Evolutionary conservation across 1,284 basidiomycete species (phyloP), one percentile per base, ranked within the genome.

Genomic region (Malassezia equina): DNA sequence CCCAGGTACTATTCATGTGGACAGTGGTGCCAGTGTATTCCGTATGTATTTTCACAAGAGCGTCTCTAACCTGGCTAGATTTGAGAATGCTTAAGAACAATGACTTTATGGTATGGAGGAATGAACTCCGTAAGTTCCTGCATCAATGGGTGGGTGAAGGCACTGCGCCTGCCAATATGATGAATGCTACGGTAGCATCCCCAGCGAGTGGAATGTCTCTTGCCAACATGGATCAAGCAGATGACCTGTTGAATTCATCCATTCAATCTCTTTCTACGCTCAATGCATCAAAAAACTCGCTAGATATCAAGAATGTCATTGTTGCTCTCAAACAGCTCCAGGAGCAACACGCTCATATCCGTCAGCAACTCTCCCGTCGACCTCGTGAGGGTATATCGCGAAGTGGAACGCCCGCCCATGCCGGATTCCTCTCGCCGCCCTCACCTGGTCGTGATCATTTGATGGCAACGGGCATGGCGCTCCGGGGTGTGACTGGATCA

Each of bases 51-150:
- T 7, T 42, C 9, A 27, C 11, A 7, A n/a, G 9, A 17, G 6
- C 21, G 23, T n/a, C n/a, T n/a, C 34, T 50, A 43, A 43, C 41
- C 40, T 21, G 15, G 15, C 21, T 52, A 65, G 61, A 73, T 52
- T 59, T 73, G 42, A 73, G 71, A 49, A 66, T 70, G 47, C 59
- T 73, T 15, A 62, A 56, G 5, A 58, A 64, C 9, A 59, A 59
- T 27, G 71, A 73, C 51, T 73, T 74, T 54, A 64, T 66, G 21
- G 42, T 52, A 1, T 74, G 71, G 71, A 61, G 70, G 11, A 54
- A 11, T 6, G 63, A 68, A 27, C 55, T 72, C 1, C 60, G 63
- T 33, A 63, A 60, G 40, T 72, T 74, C 49, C 65, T 74, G 55
- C 68, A 69, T 11, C 62, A 64, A 4, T 56, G 59, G 9, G 29